These are phyloP conservation scores for Casuarina cunninghamiana DNA, from an alignment of 306 rosid genomes.

Conservation along the genomic window DNA sequence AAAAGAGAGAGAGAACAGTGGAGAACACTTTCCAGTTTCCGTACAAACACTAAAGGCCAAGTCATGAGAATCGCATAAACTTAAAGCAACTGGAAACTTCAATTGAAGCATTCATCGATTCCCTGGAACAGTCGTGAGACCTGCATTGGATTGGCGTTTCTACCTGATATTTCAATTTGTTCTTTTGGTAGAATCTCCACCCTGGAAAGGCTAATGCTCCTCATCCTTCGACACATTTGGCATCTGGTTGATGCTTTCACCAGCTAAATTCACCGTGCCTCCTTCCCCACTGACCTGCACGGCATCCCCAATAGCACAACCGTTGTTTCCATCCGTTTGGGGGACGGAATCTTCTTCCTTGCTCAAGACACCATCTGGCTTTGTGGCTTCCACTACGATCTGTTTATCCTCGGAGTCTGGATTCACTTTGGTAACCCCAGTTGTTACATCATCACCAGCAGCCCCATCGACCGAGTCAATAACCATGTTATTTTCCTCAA, in stretches of 20 bases:
- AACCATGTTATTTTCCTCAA: conserved; percentile 21
- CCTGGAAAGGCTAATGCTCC: conserved; percentile 5
- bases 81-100: not conserved
- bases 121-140: not conserved
- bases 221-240: conserved; percentile 10
- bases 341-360: conserved; percentile 18
- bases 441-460: not conserved
- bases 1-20: not conserved
- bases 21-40: not conserved
- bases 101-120: not conserved
- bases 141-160: not conserved
- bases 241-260: conserved; percentile 13
- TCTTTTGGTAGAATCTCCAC: conserved; percentile 4
- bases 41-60: not conserved
- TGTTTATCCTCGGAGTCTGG: conserved; percentile 27
- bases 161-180: not conserved
- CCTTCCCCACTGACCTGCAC: conserved; percentile 25
- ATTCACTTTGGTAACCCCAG: conserved; percentile 27
- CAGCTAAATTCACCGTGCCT: conserved; percentile 17
- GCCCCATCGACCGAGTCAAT: conserved; percentile 15
- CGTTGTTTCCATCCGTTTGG: conserved; percentile 21
- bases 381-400: conserved; percentile 29
- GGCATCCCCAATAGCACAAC: conserved; percentile 13
- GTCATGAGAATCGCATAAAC: not conserved
- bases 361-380: conserved; percentile 10